phyloP scores from a whole-genome alignment of 306 rosid genomes.

The Pyrus betulifolia region DNA sequence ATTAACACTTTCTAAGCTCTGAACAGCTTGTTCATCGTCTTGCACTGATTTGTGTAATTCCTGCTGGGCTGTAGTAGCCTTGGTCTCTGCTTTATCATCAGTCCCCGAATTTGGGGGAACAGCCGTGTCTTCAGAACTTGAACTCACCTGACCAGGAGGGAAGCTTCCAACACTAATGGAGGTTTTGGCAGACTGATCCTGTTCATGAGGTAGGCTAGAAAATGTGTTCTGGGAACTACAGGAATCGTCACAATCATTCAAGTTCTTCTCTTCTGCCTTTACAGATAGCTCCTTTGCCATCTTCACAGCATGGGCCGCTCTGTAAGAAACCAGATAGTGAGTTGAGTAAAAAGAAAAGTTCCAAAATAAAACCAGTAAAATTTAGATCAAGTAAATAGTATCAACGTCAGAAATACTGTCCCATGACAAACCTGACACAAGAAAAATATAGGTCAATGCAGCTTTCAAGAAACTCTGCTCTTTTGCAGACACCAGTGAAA shows the following conservation, averaged over 20 bases:
- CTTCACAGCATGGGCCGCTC: constrained; percentile 95
- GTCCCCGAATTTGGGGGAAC: constrained; percentile 26
- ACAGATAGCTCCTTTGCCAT: constrained; percentile 90
- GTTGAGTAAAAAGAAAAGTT: constrained; percentile 4
- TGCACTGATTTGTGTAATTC: constrained; percentile 38
- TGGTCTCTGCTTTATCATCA: constrained; percentile 44
- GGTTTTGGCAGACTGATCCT: constrained; percentile 72
- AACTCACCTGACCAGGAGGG: constrained; percentile 79
- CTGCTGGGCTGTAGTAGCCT: constrained; percentile 26
- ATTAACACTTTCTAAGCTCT: constrained; percentile 57
- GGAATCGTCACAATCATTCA: constrained; percentile 72
- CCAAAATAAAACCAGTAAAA: background rate
- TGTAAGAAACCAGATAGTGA: constrained; percentile 30
- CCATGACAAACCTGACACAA: constrained; percentile 77
- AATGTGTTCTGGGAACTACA: constrained; percentile 86
- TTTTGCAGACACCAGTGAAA: constrained; percentile 81
- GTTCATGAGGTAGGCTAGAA: constrained; percentile 82
- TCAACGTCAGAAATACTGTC: background rate
- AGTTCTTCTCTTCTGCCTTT: constrained; percentile 65
- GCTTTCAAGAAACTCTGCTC: constrained; percentile 92
- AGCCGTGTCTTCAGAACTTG: constrained; percentile 79
- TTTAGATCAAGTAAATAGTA: background rate
- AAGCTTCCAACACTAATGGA: constrained; percentile 93
- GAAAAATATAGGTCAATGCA: constrained; percentile 93
- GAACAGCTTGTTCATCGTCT: constrained; percentile 42